Evolutionary conservation across 2,329 filamentous ascomycete species (phyloP).

Genomic region (Byssochlamys sp.): DNA sequence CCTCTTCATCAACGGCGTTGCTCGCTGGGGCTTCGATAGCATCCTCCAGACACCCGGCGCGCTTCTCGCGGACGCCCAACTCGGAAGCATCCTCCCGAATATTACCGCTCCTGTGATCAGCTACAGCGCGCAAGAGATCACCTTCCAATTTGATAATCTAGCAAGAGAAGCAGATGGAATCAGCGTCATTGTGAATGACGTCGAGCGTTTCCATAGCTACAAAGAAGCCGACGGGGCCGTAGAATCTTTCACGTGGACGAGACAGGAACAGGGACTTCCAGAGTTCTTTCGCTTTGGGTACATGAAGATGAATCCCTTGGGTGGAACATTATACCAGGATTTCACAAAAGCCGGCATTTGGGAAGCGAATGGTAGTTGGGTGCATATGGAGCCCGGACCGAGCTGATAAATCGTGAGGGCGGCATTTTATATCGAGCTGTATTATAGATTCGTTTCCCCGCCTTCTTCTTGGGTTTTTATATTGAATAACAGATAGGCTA

Average conservation of each 20-base stretch:
- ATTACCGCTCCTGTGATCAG: conserved; percentile 15
- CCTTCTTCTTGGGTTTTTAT: neutral
- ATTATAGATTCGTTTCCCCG: neutral
- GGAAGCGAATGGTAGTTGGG: conserved; percentile 17
- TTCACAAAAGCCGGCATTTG: conserved; percentile 28
- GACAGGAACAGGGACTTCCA: conserved; percentile 16
- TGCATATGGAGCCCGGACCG: conserved; percentile 4
- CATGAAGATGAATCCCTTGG: conserved; percentile 26
- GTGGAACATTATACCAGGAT: conserved; percentile 32
- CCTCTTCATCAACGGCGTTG: conserved; percentile 54
- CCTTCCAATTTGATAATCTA: conserved; percentile 26
- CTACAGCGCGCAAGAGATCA: conserved; percentile 18
- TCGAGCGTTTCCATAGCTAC: conserved; percentile 48
- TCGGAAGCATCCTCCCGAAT: conserved; percentile 24
- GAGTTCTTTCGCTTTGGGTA: conserved; percentile 38
- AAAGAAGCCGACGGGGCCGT: conserved; percentile 28
- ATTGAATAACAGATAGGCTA: neutral
- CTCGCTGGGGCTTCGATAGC: conserved; percentile 54
- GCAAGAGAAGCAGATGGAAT: conserved; percentile 41
- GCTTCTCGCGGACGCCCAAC: conserved; percentile 31
- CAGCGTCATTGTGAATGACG: conserved; percentile 52
- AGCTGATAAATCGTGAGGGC: neutral
- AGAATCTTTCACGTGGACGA: conserved; percentile 26
- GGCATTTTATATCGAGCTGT: neutral
- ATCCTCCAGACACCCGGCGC: conserved; percentile 49